Evolutionary conservation across 129 eudicot species (phyloP).

Genomic region (Flaveria ramosissima): DNA sequence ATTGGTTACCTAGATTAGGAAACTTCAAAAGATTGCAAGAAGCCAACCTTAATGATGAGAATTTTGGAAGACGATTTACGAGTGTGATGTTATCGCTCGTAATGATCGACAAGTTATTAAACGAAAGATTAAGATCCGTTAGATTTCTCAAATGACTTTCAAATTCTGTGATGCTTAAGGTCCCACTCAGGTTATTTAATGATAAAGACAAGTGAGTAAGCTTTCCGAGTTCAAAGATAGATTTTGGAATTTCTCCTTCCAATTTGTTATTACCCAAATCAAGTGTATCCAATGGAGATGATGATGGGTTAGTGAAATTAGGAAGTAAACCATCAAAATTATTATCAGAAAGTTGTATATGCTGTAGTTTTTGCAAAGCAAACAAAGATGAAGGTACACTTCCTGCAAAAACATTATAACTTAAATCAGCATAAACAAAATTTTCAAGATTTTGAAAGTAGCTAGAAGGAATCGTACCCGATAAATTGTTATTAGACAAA

Average conservation of each 20-base stretch:
- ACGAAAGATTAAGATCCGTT: constrained; percentile 50
- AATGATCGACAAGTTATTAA: constrained; percentile 45
- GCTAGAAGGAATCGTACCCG: constrained; percentile 38
- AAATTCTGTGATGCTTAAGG: neutral
- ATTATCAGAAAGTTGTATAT: constrained; percentile 51
- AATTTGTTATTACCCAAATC: constrained; percentile 55
- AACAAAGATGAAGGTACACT: constrained; percentile 63
- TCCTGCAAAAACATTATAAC: constrained; percentile 45
- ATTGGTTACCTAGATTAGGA: constrained; percentile 49
- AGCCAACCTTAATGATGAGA: constrained; percentile 42
- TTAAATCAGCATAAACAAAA: constrained; percentile 42
- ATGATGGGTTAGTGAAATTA: constrained; percentile 18
- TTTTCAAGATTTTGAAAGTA: constrained; percentile 46
- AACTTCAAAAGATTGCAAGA: constrained; percentile 47
- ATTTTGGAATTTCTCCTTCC: constrained; percentile 52
- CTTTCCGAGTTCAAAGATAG: constrained; percentile 24
- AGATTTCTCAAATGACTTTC: neutral
- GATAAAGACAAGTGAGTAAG: constrained; percentile 36
- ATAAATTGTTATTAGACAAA: constrained; percentile 47
- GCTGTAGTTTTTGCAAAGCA: constrained; percentile 40
- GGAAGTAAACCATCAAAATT: constrained; percentile 41
- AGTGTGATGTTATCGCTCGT: constrained; percentile 14
- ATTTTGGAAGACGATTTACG: constrained; percentile 31
- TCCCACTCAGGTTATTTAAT: constrained; percentile 37
- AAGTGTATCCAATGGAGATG: constrained; percentile 40